phyloP scores from a whole-genome alignment of 2,329 filamentous ascomycete species.

The Neopestalotiopsis rosae region DNA sequence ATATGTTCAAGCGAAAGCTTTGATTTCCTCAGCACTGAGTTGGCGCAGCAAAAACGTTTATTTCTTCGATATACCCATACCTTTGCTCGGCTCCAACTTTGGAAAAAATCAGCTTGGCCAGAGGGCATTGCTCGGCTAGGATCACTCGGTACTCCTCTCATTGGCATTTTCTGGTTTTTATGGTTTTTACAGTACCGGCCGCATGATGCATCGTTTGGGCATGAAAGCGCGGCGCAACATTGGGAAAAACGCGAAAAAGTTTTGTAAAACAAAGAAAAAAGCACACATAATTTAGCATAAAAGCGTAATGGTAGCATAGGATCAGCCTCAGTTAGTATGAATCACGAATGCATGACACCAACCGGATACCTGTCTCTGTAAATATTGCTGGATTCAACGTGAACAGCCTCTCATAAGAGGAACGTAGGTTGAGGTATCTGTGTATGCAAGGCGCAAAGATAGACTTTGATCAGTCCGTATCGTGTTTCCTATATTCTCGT shows the following conservation, averaged over 20 bases:
- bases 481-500: too few relatives aligned
- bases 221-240: constrained; percentile 4
- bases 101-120: neutral
- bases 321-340: constrained; percentile 5
- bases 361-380: neutral
- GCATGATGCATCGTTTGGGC: neutral
- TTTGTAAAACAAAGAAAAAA: constrained; percentile 4
- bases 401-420: neutral
- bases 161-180: neutral
- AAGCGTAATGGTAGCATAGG: constrained; percentile 14
- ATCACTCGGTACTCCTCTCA: neutral
- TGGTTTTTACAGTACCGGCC: neutral
- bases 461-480: too few relatives aligned
- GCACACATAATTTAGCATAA: neutral
- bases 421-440: too few relatives aligned
- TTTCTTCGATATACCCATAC: neutral
- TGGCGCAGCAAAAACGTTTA: neutral
- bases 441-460: too few relatives aligned
- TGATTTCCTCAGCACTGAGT: constrained; percentile 6
- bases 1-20: constrained; percentile 66
- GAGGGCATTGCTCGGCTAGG: neutral
- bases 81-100: neutral
- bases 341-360: constrained; percentile 12
- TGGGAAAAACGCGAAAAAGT: neutral
- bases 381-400: neutral